Evolutionary conservation across 495 filamentous ascomycete genomes (phyloP).

Genomic region (Daldinia bambusicola): DNA sequence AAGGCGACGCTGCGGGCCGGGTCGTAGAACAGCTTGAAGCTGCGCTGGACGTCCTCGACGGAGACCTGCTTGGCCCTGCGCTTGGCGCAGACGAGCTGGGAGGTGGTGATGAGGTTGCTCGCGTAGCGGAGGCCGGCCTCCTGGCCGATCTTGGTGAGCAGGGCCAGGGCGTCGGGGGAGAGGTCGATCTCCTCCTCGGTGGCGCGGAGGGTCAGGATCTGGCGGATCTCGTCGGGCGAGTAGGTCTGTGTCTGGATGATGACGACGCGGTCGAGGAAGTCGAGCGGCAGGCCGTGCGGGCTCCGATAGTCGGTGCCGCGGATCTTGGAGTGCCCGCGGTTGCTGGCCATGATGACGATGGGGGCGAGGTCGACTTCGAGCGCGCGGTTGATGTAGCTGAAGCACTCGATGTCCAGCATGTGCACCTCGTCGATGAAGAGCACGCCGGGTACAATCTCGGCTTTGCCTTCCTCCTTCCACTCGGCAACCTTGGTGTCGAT

Average conservation of each 20-base stretch:
- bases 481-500: slow-evolving; percentile 98
- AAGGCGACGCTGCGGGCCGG: slow-evolving; percentile 87
- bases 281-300: slow-evolving; percentile 92
- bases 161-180: slow-evolving; percentile 84
- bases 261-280: slow-evolving; percentile 95
- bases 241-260: slow-evolving; percentile 98
- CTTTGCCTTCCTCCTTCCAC: slow-evolving; percentile 99
- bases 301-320: slow-evolving; percentile 91
- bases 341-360: slow-evolving; percentile 99
- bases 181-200: slow-evolving; percentile 96
- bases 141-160: slow-evolving; percentile 93
- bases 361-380: slow-evolving; percentile 93
- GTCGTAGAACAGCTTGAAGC: slow-evolving; percentile 94
- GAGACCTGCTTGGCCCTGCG: slow-evolving; percentile 80
- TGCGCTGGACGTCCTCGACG: slow-evolving; percentile 89
- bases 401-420: slow-evolving; percentile 99
- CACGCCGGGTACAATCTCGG: slow-evolving; percentile 96
- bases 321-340: slow-evolving; percentile 90
- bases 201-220: slow-evolving; percentile 90
- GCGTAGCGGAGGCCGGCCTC: slow-evolving; percentile 93
- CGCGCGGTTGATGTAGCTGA: slow-evolving; percentile 97
- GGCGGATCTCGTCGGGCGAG: slow-evolving; percentile 81
- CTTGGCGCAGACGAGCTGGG: slow-evolving; percentile 81
- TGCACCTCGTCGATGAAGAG: slow-evolving; percentile 99
- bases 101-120: slow-evolving; percentile 95